Evolutionary conservation across 164 flowering plant genomes (phyloP), one percentile per base, ranked within the genome.

Genomic region (Vitis labrusca): DNA sequence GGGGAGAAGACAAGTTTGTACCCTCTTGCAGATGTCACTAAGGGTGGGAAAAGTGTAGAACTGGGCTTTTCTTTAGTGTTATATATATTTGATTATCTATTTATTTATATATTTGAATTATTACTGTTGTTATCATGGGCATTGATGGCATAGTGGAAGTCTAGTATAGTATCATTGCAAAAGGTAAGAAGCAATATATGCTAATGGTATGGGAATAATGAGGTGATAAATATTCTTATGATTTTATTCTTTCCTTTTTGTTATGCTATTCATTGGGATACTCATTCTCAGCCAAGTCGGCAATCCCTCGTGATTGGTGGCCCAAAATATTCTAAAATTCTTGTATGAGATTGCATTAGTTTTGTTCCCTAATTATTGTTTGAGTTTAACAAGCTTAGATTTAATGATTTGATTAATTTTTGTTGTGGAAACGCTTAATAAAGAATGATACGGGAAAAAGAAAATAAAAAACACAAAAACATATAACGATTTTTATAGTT

Each of bases 141-240:
- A 53, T 66, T 51, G 65, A 72, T 72, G 60, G 15, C 61, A 60
- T 30, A 37, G 54, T 17, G 14, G 75, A 72, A 72, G 66, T 72
- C 75, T 51, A 60, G 70, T 72, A 61, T 53, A 66, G 1, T 52
- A 72, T 72, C 65, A 72, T 72, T 72, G 19, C 69, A 58, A 27
- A 57, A 59, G 56, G n/a, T 23, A 0, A 37, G 0, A 3, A 37
- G 44, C 44, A 37, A 37, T 37, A 37, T 37, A 0, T 57, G 37
- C 68, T 19, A 54, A 64, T 32, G 54, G 69, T 15, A 55, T 53
- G 50, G 54, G 9, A 60, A 66, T 66, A 66, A 54, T 66, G 19
- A 66, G 29, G n/a, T 17, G 16, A 66, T 55, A 29, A 53, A 58
- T 37, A 9, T 12, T 0, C 30, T 66, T 66, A 37, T 55, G 49